These are phyloP conservation scores for Leccinum broughii DNA, from an alignment of 768 basidiomycete genomes.

Conservation along the genomic window DNA sequence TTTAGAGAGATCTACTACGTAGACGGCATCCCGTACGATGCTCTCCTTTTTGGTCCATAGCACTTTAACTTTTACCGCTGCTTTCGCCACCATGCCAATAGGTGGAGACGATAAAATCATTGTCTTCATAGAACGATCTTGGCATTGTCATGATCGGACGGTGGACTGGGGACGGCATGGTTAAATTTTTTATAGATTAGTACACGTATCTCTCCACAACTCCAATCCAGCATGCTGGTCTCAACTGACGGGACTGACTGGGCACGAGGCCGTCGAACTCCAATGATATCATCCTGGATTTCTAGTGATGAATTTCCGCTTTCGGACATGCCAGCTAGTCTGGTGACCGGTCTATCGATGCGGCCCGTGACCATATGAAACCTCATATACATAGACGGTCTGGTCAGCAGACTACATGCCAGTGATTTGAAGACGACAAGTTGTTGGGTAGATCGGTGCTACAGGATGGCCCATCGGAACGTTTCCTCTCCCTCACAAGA, in stretches of 20 bases:
- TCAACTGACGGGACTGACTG: background rate
- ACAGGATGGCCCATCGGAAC: no score
- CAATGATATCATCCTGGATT: background rate
- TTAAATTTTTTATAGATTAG: background rate
- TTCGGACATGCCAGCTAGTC: background rate
- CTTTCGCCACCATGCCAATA: background rate
- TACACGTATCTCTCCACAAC: background rate
- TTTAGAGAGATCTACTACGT: constrained; percentile 31
- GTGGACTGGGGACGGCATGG: background rate
- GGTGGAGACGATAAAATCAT: constrained; percentile 7
- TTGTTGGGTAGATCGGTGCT: no score
- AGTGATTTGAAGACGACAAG: background rate
- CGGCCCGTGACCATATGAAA: no score
- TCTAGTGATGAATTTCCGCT: background rate
- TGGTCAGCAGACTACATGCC: no score
- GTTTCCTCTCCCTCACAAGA: no score
- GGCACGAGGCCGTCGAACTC: background rate
- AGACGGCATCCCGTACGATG: constrained; percentile 35
- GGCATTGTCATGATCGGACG: background rate
- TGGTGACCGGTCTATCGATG: no score
- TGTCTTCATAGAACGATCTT: background rate
- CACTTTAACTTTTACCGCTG: constrained; percentile 11
- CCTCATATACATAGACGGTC: no score
- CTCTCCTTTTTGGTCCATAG: constrained; percentile 27
- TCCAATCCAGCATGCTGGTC: constrained; percentile 1